Percentiles rank a stretch among this genome's conserved stretches.
These are phyloP conservation scores for Diaporthe vexans DNA, from an alignment of 2,329 filamentous ascomycete species.

Conservation along the genomic window DNA sequence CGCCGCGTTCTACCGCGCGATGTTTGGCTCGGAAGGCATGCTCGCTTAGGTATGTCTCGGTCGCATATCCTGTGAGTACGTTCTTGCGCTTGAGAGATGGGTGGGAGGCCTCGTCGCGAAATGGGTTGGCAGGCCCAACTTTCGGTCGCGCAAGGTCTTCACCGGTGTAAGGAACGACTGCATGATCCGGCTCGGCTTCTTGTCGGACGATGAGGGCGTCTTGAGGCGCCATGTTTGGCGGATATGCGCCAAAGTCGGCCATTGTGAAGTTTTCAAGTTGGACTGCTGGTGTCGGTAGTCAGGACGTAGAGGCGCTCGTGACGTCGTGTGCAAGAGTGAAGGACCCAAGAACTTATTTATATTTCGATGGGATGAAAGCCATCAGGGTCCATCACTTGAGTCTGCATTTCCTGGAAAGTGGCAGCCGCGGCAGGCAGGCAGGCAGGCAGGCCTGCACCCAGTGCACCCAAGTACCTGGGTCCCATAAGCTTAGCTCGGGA, in stretches of 20 bases:
- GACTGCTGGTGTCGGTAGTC: not conserved
- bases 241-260: conserved; percentile 74
- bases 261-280: conserved; percentile 54
- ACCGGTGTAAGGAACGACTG: conserved; percentile 76
- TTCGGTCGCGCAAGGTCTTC: conserved; percentile 77
- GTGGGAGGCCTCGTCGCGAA: conserved; percentile 69
- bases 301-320: not conserved
- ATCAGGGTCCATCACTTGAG: not conserved
- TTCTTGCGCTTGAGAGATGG: conserved; percentile 77
- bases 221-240: conserved; percentile 75
- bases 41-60: conserved; percentile 91
- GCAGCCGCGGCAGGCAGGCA: conserved; percentile 4
- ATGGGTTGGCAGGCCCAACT: conserved; percentile 81
- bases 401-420: not conserved
- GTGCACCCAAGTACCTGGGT: not conserved
- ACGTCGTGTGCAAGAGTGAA: not conserved
- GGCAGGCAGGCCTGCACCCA: not conserved
- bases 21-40: conserved; percentile 91
- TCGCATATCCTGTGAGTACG: conserved; percentile 85
- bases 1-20: conserved; percentile 81
- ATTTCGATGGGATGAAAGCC: not conserved
- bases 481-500: too few species aligned
- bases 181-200: conserved; percentile 68
- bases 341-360: not conserved
- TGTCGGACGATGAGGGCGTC: conserved; percentile 74